phyloP scores from a whole-genome alignment of 352 stramenopile genomes.

The Phytophthora sp. region DNA sequence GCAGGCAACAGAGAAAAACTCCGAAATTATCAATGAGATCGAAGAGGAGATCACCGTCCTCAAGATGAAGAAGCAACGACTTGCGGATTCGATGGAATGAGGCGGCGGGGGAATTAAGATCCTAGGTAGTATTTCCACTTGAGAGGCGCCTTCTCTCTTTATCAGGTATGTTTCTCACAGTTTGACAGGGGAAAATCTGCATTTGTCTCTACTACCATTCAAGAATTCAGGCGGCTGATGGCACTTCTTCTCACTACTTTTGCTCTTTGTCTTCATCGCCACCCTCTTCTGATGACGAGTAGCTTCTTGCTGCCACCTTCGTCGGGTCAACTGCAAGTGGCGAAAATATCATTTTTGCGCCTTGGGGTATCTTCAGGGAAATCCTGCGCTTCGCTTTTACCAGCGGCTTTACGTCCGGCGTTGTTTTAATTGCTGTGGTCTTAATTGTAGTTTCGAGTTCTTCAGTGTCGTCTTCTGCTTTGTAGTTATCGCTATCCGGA shows the following conservation, averaged over 20 bases:
- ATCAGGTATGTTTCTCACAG: background rate
- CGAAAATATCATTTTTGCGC: conserved; percentile 52
- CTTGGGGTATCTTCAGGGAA: conserved; percentile 34
- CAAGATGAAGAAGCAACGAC: conserved; percentile 46
- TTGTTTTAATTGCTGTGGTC: conserved; percentile 3
- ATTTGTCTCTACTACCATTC: conserved; percentile 3
- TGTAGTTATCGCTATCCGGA: conserved; percentile 15
- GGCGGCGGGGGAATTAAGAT: too few species aligned
- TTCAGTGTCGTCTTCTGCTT: conserved; percentile 9
- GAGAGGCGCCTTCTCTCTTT: background rate
- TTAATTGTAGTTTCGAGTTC: background rate
- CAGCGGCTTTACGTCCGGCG: conserved; percentile 5
- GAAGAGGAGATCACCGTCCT: conserved; percentile 42
- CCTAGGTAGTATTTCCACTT: too few species aligned
- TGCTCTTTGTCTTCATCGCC: conserved; percentile 17
- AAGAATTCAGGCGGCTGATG: background rate
- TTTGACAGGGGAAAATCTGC: background rate
- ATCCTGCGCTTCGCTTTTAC: conserved; percentile 33
- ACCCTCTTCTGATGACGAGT: conserved; percentile 18
- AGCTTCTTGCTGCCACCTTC: conserved; percentile 23
- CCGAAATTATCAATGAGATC: conserved; percentile 35
- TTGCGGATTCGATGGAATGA: conserved; percentile 32
- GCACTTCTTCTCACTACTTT: conserved; percentile 1
- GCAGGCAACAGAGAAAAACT: conserved; percentile 29
- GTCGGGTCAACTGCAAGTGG: conserved; percentile 42